Evolutionary conservation across 306 rosid species (phyloP).

Genomic region (Echinosophora koreensis): DNA sequence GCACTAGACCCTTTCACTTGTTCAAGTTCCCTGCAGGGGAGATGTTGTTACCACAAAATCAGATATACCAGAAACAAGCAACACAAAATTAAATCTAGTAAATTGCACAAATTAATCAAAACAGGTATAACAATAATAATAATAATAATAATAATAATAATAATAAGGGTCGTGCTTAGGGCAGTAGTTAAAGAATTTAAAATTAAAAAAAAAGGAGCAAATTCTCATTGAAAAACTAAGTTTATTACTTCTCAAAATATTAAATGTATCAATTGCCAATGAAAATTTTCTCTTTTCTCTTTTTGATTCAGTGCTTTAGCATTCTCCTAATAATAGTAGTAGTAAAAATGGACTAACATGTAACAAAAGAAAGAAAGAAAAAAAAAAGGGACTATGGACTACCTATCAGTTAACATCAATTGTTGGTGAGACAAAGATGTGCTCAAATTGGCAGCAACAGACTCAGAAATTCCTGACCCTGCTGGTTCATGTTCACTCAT

Average conservation of each 20-base stretch:
- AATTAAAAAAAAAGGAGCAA: too few species aligned
- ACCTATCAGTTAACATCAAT: constrained; percentile 55
- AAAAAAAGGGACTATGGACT: constrained; percentile 2
- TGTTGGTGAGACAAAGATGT: constrained; percentile 49
- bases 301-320: too few species aligned
- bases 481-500: constrained; percentile 37
- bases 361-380: neutral
- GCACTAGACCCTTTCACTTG: constrained; percentile 37
- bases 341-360: neutral
- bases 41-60: constrained; percentile 13
- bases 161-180: neutral
- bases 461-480: constrained; percentile 36
- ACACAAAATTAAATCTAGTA: constrained; percentile 5
- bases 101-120: neutral
- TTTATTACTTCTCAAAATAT: too few species aligned
- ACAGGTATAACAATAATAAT: neutral
- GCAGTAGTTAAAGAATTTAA: too few species aligned
- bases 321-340: neutral
- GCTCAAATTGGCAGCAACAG: constrained; percentile 45
- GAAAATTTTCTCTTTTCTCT: too few species aligned
- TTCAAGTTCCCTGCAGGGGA: constrained; percentile 53
- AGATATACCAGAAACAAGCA: constrained; percentile 26
- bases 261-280: too few species aligned
- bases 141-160: neutral
- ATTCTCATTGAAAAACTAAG: too few species aligned